Evolutionary conservation across 208 protist species (phyloP), one percentile per base, ranked within the genome.

Genomic region (Trypanosomatidae sp.): DNA sequence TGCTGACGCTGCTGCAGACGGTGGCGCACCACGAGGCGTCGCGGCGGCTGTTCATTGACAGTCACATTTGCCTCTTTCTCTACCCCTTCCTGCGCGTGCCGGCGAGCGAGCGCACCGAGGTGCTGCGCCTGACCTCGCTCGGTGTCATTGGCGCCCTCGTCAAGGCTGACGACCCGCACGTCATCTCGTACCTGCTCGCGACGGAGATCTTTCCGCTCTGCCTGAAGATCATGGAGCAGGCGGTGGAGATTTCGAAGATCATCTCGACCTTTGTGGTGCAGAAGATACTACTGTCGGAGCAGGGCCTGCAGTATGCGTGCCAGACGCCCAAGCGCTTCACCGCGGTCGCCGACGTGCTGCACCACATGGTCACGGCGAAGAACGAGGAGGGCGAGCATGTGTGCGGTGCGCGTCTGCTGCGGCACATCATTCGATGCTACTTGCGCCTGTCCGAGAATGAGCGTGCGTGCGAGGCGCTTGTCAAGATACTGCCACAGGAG

Each of bases 151-250:
- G 97, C 6, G 94, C 96, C 4, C 77, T 99, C 2, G 97, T 98
- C 18, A 98, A 98, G 75, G 80, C 92, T 4, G 63, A 83, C 50
- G 67, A 92, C 48, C 44, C 59, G 20, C 51, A 46, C 13, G 94
- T 99, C 13, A 97, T 99, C 33, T 86, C 78, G 15, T 99, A 98
- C 62, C 80, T 99, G 7, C 80, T 99, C 18, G 75, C 73, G 40
- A 98, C 97, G 0, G 97, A 99, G 59, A 99, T 99, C 53, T 99
- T 99, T 42, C 97, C 98, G 19, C 71, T 99, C n/a, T 99, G 97
- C 76, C 76, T 99, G 21, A 74, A 89, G 16, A 99, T 99, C 43
- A 99, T 99, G 96, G 96, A 99, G 68, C 91, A 62, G 46, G 94
- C 97, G 16, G 78, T 69, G 7, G 97, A 99, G 57, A 74, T 98